A percentile compares a stretch with the other conserved stretches of the same genome.
Conservation (phyloP, 2,329 filamentous ascomycete genomes). For the Talaromyces albobiverticillius region DNA sequence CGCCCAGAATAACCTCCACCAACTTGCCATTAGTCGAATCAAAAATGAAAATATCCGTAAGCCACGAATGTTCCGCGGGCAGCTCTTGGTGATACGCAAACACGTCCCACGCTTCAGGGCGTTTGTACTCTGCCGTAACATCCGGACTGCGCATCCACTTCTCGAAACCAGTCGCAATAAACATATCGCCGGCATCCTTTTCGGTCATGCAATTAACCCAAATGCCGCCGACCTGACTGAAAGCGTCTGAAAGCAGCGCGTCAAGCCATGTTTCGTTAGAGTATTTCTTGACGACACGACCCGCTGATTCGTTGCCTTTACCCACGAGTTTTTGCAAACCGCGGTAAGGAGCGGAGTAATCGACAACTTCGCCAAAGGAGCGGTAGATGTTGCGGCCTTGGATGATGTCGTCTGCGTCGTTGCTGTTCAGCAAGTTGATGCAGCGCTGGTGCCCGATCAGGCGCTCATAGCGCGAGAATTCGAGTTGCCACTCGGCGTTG, state of each 20-base stretch:
- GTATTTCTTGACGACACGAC: conserved; percentile 15
- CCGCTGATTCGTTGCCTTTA: conserved; percentile 18
- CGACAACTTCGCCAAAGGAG: conserved; percentile 15
- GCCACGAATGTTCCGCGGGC: conserved; percentile 17
- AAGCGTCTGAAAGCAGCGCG: conserved; percentile 23
- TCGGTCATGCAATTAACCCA: conserved; percentile 29
- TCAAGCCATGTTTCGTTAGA: conserved; percentile 20
- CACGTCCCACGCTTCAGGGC: conserved; percentile 21
- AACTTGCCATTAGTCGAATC: conserved; percentile 20
- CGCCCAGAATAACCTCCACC: conserved; percentile 24
- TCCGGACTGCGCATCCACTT: conserved; percentile 18
- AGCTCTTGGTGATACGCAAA: conserved; percentile 20
- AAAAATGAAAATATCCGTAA: conserved; percentile 27
- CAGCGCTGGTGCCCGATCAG: conserved; percentile 32
- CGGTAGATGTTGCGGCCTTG: conserved; percentile 19
- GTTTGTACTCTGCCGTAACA: conserved; percentile 3
- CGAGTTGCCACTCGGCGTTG: conserved; percentile 17
- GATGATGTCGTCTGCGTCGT: conserved; percentile 19
- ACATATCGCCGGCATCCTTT: conserved; percentile 21
- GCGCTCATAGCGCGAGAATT: conserved; percentile 31
- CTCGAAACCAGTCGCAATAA: conserved; percentile 26
- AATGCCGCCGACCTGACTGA: conserved; percentile 31
- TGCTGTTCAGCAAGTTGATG: conserved; percentile 2
- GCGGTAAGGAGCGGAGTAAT: conserved; percentile 16
- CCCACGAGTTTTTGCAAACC: conserved; percentile 19